These are phyloP conservation scores for Hericium coralloides DNA, from an alignment of 768 basidiomycete genomes.

Conservation along the genomic window DNA sequence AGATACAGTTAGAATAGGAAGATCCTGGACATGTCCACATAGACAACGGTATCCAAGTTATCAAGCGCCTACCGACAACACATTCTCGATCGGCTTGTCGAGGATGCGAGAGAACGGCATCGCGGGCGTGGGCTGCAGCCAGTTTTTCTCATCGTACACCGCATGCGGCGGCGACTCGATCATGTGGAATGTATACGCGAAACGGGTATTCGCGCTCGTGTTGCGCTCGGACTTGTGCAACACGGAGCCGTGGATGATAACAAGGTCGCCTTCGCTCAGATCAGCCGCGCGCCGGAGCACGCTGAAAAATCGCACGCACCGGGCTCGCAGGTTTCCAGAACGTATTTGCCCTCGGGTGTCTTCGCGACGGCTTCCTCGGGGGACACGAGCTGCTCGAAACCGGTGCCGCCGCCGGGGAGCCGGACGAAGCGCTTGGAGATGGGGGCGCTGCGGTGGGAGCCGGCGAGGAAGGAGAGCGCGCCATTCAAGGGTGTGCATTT, in stretches of 20 bases:
- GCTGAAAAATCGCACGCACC: conserved; percentile 31
- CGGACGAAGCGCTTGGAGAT: conserved; percentile 85
- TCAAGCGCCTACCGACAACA: conserved; percentile 13
- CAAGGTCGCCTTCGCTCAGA: conserved; percentile 61
- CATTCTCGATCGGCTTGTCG: conserved; percentile 19
- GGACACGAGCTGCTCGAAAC: conserved; percentile 58
- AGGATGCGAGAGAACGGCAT: conserved; percentile 76
- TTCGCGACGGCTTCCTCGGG: conserved; percentile 20
- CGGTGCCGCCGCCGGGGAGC: conserved; percentile 67
- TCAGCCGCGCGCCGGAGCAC: not conserved
- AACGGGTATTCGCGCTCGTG: conserved; percentile 67
- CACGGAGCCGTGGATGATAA: conserved; percentile 89
- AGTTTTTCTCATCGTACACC: conserved; percentile 84
- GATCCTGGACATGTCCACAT: no score
- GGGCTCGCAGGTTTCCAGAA: conserved; percentile 64
- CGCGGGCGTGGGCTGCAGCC: conserved; percentile 80
- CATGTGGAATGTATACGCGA: conserved; percentile 96
- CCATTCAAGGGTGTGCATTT: conserved; percentile 77
- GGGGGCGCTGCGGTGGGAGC: conserved; percentile 70
- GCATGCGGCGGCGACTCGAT: conserved; percentile 68
- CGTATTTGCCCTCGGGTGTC: conserved; percentile 38
- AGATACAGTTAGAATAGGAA: no score
- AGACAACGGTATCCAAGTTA: not conserved
- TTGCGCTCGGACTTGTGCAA: conserved; percentile 91
- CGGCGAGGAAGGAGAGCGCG: conserved; percentile 82